These are phyloP conservation scores for Clavaria fumosa DNA, from an alignment of 768 basidiomycete species.

Conservation along the genomic window DNA sequence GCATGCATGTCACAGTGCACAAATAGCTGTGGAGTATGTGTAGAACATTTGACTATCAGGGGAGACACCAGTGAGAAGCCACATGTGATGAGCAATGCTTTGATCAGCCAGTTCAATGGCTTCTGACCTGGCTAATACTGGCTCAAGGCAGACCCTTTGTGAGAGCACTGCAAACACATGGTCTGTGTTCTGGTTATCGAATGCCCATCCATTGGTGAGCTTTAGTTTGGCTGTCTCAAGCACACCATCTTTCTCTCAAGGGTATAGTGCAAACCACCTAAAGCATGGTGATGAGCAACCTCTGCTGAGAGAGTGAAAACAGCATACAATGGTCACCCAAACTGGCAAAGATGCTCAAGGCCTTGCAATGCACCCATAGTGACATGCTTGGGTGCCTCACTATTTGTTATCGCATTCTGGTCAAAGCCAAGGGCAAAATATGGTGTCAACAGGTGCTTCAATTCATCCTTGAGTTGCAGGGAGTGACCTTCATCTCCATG, in stretches of 20 bases:
- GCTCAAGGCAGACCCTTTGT: conserved; percentile 11
- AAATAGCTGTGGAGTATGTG: conserved; percentile 8
- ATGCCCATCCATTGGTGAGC: not conserved
- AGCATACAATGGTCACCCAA: conserved; percentile 8
- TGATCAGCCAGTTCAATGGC: conserved; percentile 9
- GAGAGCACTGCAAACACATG: conserved; percentile 10
- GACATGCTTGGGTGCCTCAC: not conserved
- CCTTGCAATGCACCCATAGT: conserved; percentile 4
- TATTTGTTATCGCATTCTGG: conserved; percentile 4
- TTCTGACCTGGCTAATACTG: conserved; percentile 7
- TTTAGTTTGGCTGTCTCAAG: not conserved
- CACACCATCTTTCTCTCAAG: not conserved
- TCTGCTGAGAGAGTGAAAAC: not conserved
- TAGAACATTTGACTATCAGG: conserved; percentile 6
- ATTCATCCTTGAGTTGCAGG: conserved; percentile 6
- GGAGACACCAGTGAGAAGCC: conserved; percentile 10
- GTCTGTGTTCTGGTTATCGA: not conserved
- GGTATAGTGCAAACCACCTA: not conserved
- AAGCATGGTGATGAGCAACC: not conserved
- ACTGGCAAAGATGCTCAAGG: conserved; percentile 2
- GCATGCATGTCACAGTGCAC: no score
- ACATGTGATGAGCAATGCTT: conserved; percentile 11
- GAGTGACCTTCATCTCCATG: conserved; percentile 7
- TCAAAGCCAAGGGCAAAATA: conserved; percentile 11
- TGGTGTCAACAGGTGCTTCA: conserved; percentile 7